phyloP scores from a whole-genome alignment of 345 rosid genomes.

The Brassica napus region DNA sequence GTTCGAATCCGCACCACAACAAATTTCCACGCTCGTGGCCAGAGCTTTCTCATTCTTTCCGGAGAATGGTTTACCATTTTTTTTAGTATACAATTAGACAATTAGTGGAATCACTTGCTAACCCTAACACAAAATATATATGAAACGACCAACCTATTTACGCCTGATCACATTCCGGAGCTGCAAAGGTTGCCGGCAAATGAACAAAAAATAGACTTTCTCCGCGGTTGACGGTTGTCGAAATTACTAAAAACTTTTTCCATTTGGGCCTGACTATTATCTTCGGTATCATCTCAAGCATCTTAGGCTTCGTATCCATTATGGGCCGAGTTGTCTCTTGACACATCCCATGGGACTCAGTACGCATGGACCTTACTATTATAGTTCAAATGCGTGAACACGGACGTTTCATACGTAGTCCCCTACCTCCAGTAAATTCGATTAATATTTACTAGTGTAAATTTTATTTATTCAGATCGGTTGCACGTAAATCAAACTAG shows the following conservation, averaged over 20 bases:
- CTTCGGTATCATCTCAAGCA: not conserved
- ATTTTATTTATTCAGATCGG: not conserved
- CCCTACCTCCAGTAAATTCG: not conserved
- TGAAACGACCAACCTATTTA: not conserved
- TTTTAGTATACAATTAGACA: not conserved
- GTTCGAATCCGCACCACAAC: no score
- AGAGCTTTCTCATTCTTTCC: no score
- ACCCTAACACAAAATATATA: not conserved
- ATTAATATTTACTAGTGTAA: not conserved
- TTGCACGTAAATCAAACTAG: not conserved
- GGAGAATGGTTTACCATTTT: no score
- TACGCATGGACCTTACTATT: not conserved
- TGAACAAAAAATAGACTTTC: not conserved
- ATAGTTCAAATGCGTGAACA: not conserved
- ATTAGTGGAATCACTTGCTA: not conserved
- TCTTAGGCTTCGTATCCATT: not conserved
- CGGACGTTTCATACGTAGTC: not conserved
- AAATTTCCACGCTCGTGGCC: no score
- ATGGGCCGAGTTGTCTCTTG: constrained; percentile 14
- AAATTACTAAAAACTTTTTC: not conserved
- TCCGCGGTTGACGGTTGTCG: not conserved
- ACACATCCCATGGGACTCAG: not conserved
- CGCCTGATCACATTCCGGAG: not conserved
- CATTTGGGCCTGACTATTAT: not conserved
- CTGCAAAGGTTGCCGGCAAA: not conserved